These are phyloP conservation scores for Breviolum minutum DNA, from an alignment of 73 alveolate genomes.

Conservation along the genomic window DNA sequence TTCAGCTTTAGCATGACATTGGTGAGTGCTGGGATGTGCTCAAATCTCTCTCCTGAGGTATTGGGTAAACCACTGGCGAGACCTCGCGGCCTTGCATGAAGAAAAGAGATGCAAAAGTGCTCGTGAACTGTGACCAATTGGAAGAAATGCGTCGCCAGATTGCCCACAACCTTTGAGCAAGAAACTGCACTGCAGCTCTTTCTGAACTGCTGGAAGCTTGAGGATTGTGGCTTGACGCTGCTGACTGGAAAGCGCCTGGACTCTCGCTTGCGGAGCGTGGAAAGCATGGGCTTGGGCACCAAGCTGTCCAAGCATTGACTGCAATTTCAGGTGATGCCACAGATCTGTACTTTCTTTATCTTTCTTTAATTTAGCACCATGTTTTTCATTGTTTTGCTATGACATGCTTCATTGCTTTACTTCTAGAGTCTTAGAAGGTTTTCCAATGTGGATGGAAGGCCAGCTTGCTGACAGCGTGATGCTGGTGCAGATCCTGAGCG, in stretches of 20 bases:
- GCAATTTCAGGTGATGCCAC: neutral
- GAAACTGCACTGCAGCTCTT: neutral
- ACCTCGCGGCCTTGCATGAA: neutral
- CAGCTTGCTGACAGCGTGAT: neutral
- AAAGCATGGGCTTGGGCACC: slow-evolving; percentile 47
- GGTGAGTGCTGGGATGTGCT: neutral
- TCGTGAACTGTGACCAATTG: too few relatives aligned
- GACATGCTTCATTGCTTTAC: too few relatives aligned
- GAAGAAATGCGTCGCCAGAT: too few relatives aligned
- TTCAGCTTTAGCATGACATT: neutral
- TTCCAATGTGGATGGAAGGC: neutral
- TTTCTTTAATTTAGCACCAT: neutral
- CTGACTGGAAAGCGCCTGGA: slow-evolving; percentile 84
- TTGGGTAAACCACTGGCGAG: slow-evolving; percentile 11
- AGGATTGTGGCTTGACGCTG: slow-evolving; percentile 71
- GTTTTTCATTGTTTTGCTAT: neutral
- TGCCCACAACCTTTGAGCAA: too few relatives aligned
- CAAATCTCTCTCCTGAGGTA: neutral
- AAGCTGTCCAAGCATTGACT: neutral
- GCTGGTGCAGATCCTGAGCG: slow-evolving; percentile 60
- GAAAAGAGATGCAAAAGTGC: neutral
- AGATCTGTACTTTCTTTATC: neutral
- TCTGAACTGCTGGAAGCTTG: neutral
- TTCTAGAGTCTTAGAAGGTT: neutral
- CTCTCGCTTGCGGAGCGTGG: slow-evolving; percentile 55